Evolutionary conservation across 768 basidiomycete genomes (phyloP).

Genomic region (Baorangia bicolor): DNA sequence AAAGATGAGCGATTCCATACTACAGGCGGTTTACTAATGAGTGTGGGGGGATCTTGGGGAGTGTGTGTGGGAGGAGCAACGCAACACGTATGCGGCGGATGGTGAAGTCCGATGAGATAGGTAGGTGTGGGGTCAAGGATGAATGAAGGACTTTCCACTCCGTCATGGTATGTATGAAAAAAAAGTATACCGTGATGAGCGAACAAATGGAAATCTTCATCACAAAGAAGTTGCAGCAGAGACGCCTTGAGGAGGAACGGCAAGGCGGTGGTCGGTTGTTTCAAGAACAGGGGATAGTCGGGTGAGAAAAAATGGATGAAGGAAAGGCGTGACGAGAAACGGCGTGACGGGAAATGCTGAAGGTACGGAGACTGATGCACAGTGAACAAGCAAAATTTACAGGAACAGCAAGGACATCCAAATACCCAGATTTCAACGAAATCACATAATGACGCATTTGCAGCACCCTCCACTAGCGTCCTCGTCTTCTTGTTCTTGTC

Average conservation of each 20-base stretch:
- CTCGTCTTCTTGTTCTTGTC: slow-evolving; percentile 37
- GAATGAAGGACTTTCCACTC: slow-evolving; percentile 22
- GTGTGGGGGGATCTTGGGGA: slow-evolving; percentile 11
- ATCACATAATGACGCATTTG: slow-evolving; percentile 85
- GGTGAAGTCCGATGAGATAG: slow-evolving; percentile 17
- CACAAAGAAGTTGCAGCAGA: slow-evolving; percentile 10
- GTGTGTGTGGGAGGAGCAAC: slow-evolving; percentile 7
- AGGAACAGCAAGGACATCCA: slow-evolving; percentile 24
- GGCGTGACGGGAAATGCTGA: slow-evolving; percentile 1
- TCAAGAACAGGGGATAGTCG: slow-evolving; percentile 11
- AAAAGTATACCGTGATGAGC: slow-evolving; percentile 25
- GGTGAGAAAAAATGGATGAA: slow-evolving; percentile 1
- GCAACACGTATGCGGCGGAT: slow-evolving; percentile 8
- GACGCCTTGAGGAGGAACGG: not conserved
- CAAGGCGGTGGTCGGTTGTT: slow-evolving; percentile 13
- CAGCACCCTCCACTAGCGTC: slow-evolving; percentile 62
- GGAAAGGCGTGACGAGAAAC: not conserved
- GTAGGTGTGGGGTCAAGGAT: slow-evolving; percentile 12
- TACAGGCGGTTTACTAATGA: slow-evolving; percentile 28
- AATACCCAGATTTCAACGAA: slow-evolving; percentile 17
- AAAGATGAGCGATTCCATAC: slow-evolving; percentile 22
- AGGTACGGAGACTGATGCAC: slow-evolving; percentile 12
- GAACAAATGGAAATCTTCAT: slow-evolving; percentile 12
- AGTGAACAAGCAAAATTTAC: slow-evolving; percentile 25
- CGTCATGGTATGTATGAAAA: slow-evolving; percentile 20